phyloP scores from a whole-genome alignment of 108 stramenopile genomes.

The Nitzschia putrida region DNA sequence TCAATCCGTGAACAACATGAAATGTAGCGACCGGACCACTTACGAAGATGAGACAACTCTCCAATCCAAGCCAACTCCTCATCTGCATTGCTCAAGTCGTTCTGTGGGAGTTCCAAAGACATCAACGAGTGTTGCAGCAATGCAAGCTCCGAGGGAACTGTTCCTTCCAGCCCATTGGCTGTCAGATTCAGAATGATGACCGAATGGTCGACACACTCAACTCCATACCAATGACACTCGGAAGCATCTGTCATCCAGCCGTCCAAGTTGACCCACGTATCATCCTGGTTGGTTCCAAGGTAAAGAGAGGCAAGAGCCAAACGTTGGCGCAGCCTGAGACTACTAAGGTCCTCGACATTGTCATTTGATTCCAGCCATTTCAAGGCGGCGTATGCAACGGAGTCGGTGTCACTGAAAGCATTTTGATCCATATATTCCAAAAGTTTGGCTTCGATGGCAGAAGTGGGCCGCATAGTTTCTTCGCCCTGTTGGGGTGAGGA shows the following conservation, averaged over 20 bases:
- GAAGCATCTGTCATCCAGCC: slow-evolving; percentile 38
- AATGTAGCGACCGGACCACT: not conserved
- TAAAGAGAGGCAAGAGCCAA: slow-evolving; percentile 24
- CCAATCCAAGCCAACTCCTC: slow-evolving; percentile 43
- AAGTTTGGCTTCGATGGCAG: not conserved
- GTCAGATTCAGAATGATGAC: slow-evolving; percentile 34
- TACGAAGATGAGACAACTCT: slow-evolving; percentile 34
- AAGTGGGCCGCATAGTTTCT: not conserved
- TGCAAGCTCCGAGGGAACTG: slow-evolving; percentile 33
- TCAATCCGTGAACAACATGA: not conserved
- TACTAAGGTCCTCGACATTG: not conserved
- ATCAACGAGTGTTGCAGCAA: slow-evolving; percentile 7
- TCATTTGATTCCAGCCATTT: slow-evolving; percentile 6
- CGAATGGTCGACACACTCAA: slow-evolving; percentile 38
- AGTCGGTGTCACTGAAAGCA: not conserved
- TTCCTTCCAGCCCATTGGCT: slow-evolving; percentile 37
- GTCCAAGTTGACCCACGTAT: slow-evolving; percentile 14
- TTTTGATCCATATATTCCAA: not conserved
- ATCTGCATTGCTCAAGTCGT: slow-evolving; percentile 34
- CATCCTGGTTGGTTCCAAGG: slow-evolving; percentile 3
- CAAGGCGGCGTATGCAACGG: not conserved
- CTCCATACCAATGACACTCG: slow-evolving; percentile 60
- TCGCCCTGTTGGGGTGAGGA: not conserved
- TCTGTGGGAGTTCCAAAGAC: slow-evolving; percentile 16
- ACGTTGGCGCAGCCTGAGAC: slow-evolving; percentile 7